phyloP scores from a whole-genome alignment of 2,329 filamentous ascomycete species.

The Tolypocladium nubicola region DNA sequence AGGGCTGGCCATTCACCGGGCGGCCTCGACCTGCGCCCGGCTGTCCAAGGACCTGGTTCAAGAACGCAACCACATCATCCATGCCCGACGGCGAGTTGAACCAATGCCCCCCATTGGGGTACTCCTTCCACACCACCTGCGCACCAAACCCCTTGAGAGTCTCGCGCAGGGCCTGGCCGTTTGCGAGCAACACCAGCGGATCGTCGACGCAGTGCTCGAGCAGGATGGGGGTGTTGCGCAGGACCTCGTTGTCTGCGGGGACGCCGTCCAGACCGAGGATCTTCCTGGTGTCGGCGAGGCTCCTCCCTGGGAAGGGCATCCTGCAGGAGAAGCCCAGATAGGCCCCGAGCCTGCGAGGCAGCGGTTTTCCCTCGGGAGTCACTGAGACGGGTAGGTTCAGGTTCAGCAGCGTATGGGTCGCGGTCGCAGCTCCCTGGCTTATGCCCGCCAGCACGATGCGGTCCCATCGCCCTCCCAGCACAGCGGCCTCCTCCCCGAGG shows the following conservation, averaged over 20 bases:
- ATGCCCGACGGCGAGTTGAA: conserved; percentile 31
- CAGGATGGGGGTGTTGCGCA: conserved; percentile 31
- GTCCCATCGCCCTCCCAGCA: conserved; percentile 25
- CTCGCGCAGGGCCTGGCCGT: conserved; percentile 24
- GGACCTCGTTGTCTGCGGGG: conserved; percentile 15
- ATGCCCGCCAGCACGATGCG: conserved; percentile 33
- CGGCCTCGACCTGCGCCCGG: neutral
- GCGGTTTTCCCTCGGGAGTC: neutral
- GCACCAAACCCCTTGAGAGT: conserved; percentile 25
- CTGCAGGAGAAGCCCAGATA: conserved; percentile 28
- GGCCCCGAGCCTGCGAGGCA: conserved; percentile 12
- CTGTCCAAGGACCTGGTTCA: conserved; percentile 8
- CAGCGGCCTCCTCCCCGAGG: conserved; percentile 21
- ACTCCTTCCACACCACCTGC: conserved; percentile 28
- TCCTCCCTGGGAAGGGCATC: conserved; percentile 22
- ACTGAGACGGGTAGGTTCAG: conserved; percentile 12
- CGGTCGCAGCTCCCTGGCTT: conserved; percentile 33
- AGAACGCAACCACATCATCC: conserved; percentile 27
- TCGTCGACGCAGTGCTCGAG: conserved; percentile 35
- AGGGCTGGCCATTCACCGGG: too few relatives aligned
- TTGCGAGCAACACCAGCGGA: conserved; percentile 24
- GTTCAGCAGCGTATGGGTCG: conserved; percentile 25
- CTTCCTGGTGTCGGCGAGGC: conserved; percentile 19
- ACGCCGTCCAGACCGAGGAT: conserved; percentile 16
- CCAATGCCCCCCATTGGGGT: conserved; percentile 31